Conservation (phyloP, 2,329 filamentous ascomycete genomes). For the Thyridium curvatum region DNA sequence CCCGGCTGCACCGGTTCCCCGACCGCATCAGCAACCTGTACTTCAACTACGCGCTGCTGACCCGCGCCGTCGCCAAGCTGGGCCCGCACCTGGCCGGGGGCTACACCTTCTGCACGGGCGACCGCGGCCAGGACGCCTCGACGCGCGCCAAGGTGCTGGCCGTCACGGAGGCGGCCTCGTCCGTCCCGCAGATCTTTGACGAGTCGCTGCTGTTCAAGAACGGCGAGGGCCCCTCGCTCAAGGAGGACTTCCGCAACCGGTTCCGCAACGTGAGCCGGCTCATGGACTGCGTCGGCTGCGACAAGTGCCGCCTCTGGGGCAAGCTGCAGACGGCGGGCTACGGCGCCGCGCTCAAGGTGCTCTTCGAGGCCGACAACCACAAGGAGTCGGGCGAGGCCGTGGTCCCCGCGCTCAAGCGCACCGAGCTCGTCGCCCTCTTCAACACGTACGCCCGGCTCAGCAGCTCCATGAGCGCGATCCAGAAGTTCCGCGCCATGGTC, state of each 20-base stretch:
- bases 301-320: slow-evolving; percentile 97
- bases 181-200: slow-evolving; percentile 79
- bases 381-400: slow-evolving; percentile 39
- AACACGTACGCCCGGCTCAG: slow-evolving; percentile 90
- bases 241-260: slow-evolving; percentile 94
- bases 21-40: slow-evolving; percentile 96
- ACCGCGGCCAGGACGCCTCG: slow-evolving; percentile 66
- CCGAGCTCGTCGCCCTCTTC: slow-evolving; percentile 88
- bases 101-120: slow-evolving; percentile 91
- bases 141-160: slow-evolving; percentile 79
- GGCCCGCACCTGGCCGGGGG: slow-evolving; percentile 63
- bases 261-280: slow-evolving; percentile 95
- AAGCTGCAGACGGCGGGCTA: slow-evolving; percentile 95
- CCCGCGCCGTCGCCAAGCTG: slow-evolving; percentile 85
- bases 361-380: slow-evolving; percentile 82
- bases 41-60: slow-evolving; percentile 97
- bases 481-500: slow-evolving; percentile 59
- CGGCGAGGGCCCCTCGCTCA: slow-evolving; percentile 67
- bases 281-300: slow-evolving; percentile 98
- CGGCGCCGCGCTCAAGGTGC: slow-evolving; percentile 86
- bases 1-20: slow-evolving; percentile 75
- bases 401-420: slow-evolving; percentile 71
- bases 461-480: slow-evolving; percentile 69
- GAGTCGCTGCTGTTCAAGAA: slow-evolving; percentile 93
- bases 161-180: slow-evolving; percentile 65